Evolutionary conservation across 2,329 filamentous ascomycete species (phyloP).

Genomic region (Trichoderma arundinaceum): DNA sequence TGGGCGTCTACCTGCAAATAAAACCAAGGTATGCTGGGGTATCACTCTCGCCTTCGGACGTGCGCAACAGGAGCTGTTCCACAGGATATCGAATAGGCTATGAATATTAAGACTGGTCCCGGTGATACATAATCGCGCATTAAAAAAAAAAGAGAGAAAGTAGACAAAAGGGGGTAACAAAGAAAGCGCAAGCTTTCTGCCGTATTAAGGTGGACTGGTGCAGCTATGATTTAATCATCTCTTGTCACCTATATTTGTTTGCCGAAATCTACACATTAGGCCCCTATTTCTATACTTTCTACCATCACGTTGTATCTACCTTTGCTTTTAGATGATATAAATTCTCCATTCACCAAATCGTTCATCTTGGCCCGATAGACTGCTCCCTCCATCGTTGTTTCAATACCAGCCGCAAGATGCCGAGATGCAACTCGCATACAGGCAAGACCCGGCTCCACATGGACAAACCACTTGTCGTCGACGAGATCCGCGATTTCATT

Average conservation of each 20-base stretch:
- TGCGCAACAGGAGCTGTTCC: too few relatives aligned
- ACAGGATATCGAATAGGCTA: too few relatives aligned
- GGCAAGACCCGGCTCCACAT: slow-evolving; percentile 46
- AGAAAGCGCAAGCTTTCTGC: too few relatives aligned
- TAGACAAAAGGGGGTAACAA: too few relatives aligned
- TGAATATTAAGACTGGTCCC: too few relatives aligned
- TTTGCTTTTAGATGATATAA: slow-evolving; percentile 62
- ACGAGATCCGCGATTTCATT: slow-evolving; percentile 43
- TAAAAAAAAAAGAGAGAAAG: too few relatives aligned
- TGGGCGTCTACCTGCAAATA: too few relatives aligned
- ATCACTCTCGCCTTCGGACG: too few relatives aligned
- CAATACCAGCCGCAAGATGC: slow-evolving; percentile 50
- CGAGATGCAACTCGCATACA: slow-evolving; percentile 46
- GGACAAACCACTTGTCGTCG: slow-evolving; percentile 51
- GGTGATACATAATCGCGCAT: too few relatives aligned
- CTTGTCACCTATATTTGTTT: background rate
- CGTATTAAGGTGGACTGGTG: too few relatives aligned
- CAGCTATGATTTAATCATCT: too few relatives aligned
- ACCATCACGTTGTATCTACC: slow-evolving; percentile 40
- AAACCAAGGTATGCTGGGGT: too few relatives aligned
- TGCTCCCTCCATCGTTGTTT: slow-evolving; percentile 66
- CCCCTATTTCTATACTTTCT: slow-evolving; percentile 37
- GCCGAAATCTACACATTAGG: background rate
- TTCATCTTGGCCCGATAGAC: slow-evolving; percentile 74
- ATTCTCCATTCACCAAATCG: slow-evolving; percentile 79